Evolutionary conservation across 2,329 filamentous ascomycete genomes (phyloP).

Genomic region (Colletotrichum acutatum): DNA sequence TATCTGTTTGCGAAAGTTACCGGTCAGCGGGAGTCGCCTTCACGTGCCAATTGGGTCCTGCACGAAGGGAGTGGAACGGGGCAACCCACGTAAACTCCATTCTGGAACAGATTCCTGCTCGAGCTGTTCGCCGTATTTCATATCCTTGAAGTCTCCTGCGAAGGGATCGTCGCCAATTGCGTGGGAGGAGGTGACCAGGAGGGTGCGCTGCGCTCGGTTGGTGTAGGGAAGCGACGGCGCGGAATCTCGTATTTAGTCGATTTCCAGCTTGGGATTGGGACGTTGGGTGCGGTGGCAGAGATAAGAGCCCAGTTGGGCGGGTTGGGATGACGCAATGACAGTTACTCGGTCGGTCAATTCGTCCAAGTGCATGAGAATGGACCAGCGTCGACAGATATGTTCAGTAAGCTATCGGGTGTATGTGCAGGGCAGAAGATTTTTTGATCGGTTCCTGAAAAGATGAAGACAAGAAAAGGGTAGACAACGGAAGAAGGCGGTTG

Average conservation of each 20-base stretch:
- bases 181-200: not conserved
- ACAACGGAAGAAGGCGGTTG: not conserved
- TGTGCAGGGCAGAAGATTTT: not conserved
- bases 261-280: conserved; percentile 12
- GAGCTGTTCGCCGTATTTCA: conserved; percentile 83
- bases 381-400: not conserved
- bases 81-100: conserved; percentile 77
- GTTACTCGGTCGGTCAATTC: conserved; percentile 19
- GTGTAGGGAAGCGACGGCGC: conserved; percentile 16
- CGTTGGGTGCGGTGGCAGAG: conserved; percentile 3
- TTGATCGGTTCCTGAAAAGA: not conserved
- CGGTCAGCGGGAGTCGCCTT: conserved; percentile 8
- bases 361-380: not conserved
- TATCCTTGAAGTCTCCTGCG: conserved; percentile 45
- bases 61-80: not conserved
- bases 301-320: conserved; percentile 17
- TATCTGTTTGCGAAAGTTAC: conserved; percentile 63
- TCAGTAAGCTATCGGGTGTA: not conserved
- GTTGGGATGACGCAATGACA: conserved; percentile 34
- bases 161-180: conserved; percentile 26
- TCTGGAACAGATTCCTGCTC: conserved; percentile 81
- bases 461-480: not conserved
- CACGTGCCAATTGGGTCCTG: conserved; percentile 1
- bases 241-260: conserved; percentile 28
- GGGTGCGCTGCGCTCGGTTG: conserved; percentile 1